Base-by-base conservation (phyloP, 345 rosid genomes). In the Eucalyptus regnans region DNA sequence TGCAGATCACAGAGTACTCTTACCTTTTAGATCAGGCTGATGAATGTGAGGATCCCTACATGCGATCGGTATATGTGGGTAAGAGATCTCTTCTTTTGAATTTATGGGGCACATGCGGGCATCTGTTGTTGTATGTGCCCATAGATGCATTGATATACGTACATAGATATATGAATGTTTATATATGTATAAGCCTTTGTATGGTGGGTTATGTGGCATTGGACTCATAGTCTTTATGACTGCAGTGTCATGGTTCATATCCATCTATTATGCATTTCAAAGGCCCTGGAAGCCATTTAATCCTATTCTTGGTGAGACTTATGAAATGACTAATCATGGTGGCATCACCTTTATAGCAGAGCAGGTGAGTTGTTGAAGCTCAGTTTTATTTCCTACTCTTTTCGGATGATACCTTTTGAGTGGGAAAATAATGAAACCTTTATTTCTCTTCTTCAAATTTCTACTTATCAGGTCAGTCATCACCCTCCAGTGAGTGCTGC, bases 281-380 rank as follows among this genome's bases (percentile, higher is more conserved):
- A 91, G 99, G 84, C 93, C 99, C 9, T 96, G 99, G 99, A 96
- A 97, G 92, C 99, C 98, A 37, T 97, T 97, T 90, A 97, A 96
- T 93, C 99, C 99, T 71, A 97, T 97, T 95, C 99, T 97, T 89
- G 99, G 99, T 8, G 99, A 97, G 92, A 96, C 99, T 44, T 96
- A 93, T 90, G 99, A 97, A 91, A 89, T 97, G 98, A 90, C 86
- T 79, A 96, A 96, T 91, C 95, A 96, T 93, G 96, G 95, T 71
- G 96, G 96, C 50, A 90, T 97, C 80, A 91, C 96, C 86, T 97
- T 96, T 91, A 92, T 97, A 71, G 87, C 99, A 68, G 99, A 97
- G 92, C 99, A 96, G 98, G 98, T 96, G 88, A 89, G 89, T 58
- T 88, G 87, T 86, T 87, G 86, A 89, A 49, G 84, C 84, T 20